These are phyloP conservation scores for Samsoniella hepiali DNA, from an alignment of 2,329 filamentous ascomycete species.

Conservation along the genomic window DNA sequence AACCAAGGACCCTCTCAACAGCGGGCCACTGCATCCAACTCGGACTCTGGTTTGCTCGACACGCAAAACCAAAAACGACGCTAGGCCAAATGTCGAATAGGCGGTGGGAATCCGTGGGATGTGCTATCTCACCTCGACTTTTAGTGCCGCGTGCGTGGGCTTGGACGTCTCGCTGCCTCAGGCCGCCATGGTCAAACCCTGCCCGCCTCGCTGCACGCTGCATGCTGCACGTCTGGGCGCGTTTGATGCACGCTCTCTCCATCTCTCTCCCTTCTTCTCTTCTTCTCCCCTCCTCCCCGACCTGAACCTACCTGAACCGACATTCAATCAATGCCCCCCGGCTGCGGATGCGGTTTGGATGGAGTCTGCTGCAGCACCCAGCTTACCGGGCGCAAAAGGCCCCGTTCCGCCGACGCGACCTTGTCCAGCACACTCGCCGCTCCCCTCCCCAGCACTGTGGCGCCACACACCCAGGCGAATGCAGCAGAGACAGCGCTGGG, in stretches of 20 bases:
- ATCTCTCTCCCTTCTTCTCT: neutral
- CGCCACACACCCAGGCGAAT: constrained; percentile 4
- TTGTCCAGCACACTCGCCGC: neutral
- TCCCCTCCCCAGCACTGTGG: neutral
- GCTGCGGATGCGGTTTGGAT: constrained; percentile 7
- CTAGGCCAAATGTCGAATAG: constrained; percentile 18
- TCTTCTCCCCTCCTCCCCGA: neutral
- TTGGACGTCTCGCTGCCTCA: constrained; percentile 4
- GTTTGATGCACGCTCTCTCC: constrained; percentile 8
- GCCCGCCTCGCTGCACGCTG: neutral
- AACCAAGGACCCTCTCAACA: neutral
- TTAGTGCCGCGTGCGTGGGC: constrained; percentile 4
- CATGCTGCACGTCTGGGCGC: constrained; percentile 13
- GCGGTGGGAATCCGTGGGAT: constrained; percentile 12
- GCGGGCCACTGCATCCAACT: neutral
- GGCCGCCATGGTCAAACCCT: neutral
- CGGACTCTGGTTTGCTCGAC: constrained; percentile 13
- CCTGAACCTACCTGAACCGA: neutral
- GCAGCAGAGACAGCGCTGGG: constrained; percentile 12
- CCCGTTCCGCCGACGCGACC: constrained; percentile 3
- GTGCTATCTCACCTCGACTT: constrained; percentile 11
- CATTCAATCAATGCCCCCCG: neutral
- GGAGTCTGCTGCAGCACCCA: neutral
- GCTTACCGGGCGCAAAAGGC: neutral
- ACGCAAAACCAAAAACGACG: constrained; percentile 9